Evolutionary conservation across 1,284 basidiomycete genomes (phyloP), one percentile per base, ranked within the genome.

Genomic region (Coriolopsis trogii): DNA sequence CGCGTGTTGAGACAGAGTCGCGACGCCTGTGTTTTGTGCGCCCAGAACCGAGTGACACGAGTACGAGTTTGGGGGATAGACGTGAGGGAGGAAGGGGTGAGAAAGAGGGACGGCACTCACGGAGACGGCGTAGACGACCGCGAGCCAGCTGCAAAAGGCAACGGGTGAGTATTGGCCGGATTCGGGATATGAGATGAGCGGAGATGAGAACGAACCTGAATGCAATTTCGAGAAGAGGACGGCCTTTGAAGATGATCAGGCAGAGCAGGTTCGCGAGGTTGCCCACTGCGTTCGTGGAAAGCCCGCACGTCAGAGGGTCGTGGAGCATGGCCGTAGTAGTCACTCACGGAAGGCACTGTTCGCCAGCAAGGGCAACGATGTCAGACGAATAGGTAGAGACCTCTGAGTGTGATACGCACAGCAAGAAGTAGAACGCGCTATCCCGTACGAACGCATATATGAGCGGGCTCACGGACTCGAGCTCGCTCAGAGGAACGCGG

Each of bases 401-500:
- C 9, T 12, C 6, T 28, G 30, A 13, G 20, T n/a, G n/a, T n/a
- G 25, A 13, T 6, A 31, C 47, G 45, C 42, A 46, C 47, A 55
- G 48, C 28, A 55, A 46, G 48, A 55, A 50, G 34, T 55, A 50
- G 23, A 49, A 46, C 25, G 43, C 47, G 30, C 43, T 45, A n/a
- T 54, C 52, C 4, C 52, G 39, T 6, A 55, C 38, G 31, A 55
- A 54, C 23, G 38, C 15, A 31, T 41, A 46, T 2, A 54, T 38
- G 13, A 49, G 23, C 12, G 52, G 52, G 8, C 46, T 49, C 26
- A 49, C 34, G 21, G 38, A n/a, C 18, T 31, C 34, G 28, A 53
- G 28, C 23, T 53, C 51, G 41, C 46, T 48, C n/a, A 53, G 21
- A 1, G 41, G 28, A 21, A 53, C 41, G 13, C 18, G n/a, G 12